Evolutionary conservation across 768 basidiomycete species (phyloP).

Genomic region (Boletus tylopilopsis): DNA sequence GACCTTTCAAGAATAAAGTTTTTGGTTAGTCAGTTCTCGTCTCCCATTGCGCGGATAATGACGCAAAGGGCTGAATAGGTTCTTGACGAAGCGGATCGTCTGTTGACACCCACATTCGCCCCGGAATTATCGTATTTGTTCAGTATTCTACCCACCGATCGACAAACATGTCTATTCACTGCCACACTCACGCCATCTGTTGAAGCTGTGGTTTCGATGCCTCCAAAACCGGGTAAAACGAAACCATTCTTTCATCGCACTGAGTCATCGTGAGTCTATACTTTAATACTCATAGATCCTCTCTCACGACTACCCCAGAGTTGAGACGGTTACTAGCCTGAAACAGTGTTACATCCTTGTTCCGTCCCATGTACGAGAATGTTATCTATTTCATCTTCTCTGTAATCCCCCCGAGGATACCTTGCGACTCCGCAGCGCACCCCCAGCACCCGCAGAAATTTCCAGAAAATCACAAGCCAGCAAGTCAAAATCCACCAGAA

Average conservation of each 20-base stretch:
- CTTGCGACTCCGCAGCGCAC: conserved; percentile 57
- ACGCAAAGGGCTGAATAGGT: conserved; percentile 46
- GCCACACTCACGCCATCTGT: conserved; percentile 90
- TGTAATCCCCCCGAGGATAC: conserved; percentile 85
- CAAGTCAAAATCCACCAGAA: conserved; percentile 33
- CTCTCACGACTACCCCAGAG: conserved; percentile 40
- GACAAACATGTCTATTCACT: conserved; percentile 97
- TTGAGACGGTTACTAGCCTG: conserved; percentile 85
- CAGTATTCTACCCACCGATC: conserved; percentile 66
- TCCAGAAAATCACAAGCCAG: conserved; percentile 26
- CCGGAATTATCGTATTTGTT: conserved; percentile 82
- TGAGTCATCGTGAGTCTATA: conserved; percentile 58
- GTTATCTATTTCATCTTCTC: conserved; percentile 86
- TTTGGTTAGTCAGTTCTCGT: conserved; percentile 48
- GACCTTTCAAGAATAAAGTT: conserved; percentile 80
- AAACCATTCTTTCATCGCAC: conserved; percentile 85
- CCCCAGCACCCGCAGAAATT: conserved; percentile 42
- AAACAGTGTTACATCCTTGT: conserved; percentile 89
- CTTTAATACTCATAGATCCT: not conserved
- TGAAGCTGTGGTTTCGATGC: conserved; percentile 65
- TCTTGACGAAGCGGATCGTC: conserved; percentile 93
- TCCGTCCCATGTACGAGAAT: conserved; percentile 91
- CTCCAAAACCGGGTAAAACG: conserved; percentile 78
- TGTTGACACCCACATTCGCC: conserved; percentile 86
- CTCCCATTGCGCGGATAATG: not conserved